These are phyloP conservation scores for Bolboschoenus planiculmis DNA, from an alignment of 176 grass and related monocot genomes.

Conservation along the genomic window DNA sequence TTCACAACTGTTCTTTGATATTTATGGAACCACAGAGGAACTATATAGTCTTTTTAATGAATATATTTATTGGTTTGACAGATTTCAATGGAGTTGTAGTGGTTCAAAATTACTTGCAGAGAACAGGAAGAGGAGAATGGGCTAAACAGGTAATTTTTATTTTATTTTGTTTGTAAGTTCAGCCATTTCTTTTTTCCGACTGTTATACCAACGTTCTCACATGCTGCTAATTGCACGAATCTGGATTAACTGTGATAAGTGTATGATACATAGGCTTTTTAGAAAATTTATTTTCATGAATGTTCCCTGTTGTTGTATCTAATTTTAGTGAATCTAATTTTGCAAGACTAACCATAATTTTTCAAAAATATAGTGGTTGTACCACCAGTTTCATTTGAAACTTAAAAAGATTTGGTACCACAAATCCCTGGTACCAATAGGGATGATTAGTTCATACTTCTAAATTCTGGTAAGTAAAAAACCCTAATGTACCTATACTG, in stretches of 20 bases:
- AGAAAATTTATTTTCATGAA: not conserved
- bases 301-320: conserved; percentile 5
- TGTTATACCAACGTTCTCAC: not conserved
- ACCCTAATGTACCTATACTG: no score
- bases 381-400: no score
- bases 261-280: not conserved
- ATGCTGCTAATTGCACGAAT: not conserved
- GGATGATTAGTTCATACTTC: no score
- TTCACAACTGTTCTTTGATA: conserved; percentile 1
- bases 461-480: no score
- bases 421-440: no score
- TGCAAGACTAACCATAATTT: not conserved
- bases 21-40: not conserved
- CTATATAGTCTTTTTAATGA: conserved; percentile 7
- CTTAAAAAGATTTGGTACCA: no score
- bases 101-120: conserved; percentile 96
- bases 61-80: conserved; percentile 26
- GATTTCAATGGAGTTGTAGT: conserved; percentile 98
- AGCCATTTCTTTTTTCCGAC: not conserved
- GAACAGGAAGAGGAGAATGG: conserved; percentile 78
- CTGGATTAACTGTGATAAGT: conserved; percentile 10
- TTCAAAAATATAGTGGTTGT: no score
- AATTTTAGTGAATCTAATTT: not conserved
- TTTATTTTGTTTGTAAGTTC: not conserved
- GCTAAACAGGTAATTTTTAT: conserved; percentile 60